A percentile compares a stretch with the other conserved stretches of the same genome.
Conservation (phyloP, 306 rosid species). For the Vigna unguiculata region DNA sequence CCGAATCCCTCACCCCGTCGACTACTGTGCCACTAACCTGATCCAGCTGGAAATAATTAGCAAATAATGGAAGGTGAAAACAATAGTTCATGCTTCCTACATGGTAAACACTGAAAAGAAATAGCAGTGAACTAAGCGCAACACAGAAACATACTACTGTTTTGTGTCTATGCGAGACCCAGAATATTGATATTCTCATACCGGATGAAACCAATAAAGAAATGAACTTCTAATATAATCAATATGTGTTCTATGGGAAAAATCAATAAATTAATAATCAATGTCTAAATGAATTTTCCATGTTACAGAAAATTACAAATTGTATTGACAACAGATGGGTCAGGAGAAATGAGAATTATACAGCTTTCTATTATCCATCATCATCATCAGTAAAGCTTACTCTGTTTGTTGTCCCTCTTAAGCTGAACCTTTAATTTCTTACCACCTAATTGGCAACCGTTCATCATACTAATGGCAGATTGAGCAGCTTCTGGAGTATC, state of each 20-base stretch:
- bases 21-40: background rate
- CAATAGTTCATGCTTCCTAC: background rate
- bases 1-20: background rate
- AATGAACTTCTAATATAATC: conserved; percentile 49
- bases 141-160: too few relatives aligned
- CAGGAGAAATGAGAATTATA: conserved; percentile 60
- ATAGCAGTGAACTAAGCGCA: background rate
- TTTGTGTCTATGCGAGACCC: background rate
- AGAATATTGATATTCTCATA: conserved; percentile 43
- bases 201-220: conserved; percentile 49
- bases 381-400: conserved; percentile 68
- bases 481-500: conserved; percentile 83
- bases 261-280: conserved; percentile 75
- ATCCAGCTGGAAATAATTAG: background rate
- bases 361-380: conserved; percentile 47
- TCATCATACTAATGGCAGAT: conserved; percentile 77
- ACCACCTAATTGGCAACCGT: conserved; percentile 81
- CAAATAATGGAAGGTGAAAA: background rate
- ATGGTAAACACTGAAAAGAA: conserved; percentile 4
- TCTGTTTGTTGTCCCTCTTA: conserved; percentile 86
- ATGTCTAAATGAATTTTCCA: conserved; percentile 64
- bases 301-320: conserved; percentile 72
- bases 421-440: conserved; percentile 91
- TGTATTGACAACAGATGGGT: conserved; percentile 56
- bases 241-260: conserved; percentile 54